These are phyloP conservation scores for Arabidopsis lyrata DNA, from an alignment of 441 rosid genomes.

Conservation along the genomic window DNA sequence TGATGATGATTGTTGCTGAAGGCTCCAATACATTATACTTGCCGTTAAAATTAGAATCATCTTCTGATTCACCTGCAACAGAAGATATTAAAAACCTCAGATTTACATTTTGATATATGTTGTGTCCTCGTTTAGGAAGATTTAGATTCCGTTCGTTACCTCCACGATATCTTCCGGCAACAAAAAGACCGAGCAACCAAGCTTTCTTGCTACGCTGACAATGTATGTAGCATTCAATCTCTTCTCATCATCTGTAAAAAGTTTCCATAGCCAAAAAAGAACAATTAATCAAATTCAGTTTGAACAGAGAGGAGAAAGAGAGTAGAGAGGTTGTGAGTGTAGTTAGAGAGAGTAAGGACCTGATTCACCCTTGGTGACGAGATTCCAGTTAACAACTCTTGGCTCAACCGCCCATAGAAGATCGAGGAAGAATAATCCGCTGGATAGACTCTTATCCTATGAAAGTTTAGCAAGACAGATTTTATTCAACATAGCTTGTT, in stretches of 20 bases:
- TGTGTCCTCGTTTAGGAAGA: not conserved
- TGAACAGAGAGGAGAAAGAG: slow-evolving; percentile 1
- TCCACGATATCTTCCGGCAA: slow-evolving; percentile 93
- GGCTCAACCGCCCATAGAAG: slow-evolving; percentile 94
- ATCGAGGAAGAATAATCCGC: slow-evolving; percentile 90
- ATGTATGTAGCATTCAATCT: slow-evolving; percentile 91
- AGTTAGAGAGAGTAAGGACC: slow-evolving; percentile 52
- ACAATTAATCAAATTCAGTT: not conserved
- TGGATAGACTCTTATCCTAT: slow-evolving; percentile 84
- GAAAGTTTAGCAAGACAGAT: slow-evolving; percentile 19
- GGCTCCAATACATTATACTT: slow-evolving; percentile 79
- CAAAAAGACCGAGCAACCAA: slow-evolving; percentile 95
- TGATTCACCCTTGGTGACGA: slow-evolving; percentile 88
- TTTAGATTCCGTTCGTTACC: slow-evolving; percentile 48
- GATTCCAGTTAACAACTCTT: slow-evolving; percentile 93
- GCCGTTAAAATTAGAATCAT: slow-evolving; percentile 74
- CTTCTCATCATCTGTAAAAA: slow-evolving; percentile 75
- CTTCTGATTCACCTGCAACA: slow-evolving; percentile 79
- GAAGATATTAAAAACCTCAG: slow-evolving; percentile 5
- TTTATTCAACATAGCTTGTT: slow-evolving; percentile 6
- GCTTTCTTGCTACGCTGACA: slow-evolving; percentile 90
- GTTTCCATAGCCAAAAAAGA: slow-evolving; percentile 27
- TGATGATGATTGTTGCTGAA: slow-evolving; percentile 53
- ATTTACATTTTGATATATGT: not conserved
- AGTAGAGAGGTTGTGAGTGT: not conserved